Percentiles rank a stretch among this genome's conserved stretches.
phyloP scores from a whole-genome alignment of 805 yeast genomes.

The Ogataea pilisensis region DNA sequence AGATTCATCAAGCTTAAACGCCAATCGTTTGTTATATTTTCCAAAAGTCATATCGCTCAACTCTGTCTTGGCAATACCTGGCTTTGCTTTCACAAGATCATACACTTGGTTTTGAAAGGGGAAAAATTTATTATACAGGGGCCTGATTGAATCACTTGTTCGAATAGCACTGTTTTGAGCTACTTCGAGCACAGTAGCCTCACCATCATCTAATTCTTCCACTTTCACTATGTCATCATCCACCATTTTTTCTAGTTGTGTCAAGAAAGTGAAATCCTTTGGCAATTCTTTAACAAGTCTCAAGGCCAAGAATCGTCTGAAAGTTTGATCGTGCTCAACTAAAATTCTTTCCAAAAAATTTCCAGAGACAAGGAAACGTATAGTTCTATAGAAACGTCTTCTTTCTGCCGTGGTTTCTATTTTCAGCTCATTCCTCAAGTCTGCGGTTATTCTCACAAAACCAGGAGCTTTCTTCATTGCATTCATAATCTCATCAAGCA shows the following conservation, averaged over 20 bases:
- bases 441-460: conserved; percentile 55
- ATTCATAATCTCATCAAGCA: conserved; percentile 18
- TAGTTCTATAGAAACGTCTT: conserved; percentile 39
- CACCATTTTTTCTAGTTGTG: conserved; percentile 12
- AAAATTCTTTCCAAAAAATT: conserved; percentile 18
- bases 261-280: conserved; percentile 2
- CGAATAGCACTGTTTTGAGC: not conserved
- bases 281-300: conserved; percentile 25
- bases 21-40: not conserved
- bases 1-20: not conserved
- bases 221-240: conserved; percentile 23
- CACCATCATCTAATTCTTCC: conserved; percentile 26
- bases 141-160: conserved; percentile 18
- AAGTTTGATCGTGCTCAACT: conserved; percentile 24
- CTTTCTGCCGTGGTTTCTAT: conserved; percentile 38
- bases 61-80: conserved; percentile 61
- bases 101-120: conserved; percentile 65
- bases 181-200: conserved; percentile 27
- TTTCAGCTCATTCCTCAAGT: conserved; percentile 55
- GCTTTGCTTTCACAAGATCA: conserved; percentile 37
- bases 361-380: conserved; percentile 44
- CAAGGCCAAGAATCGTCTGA: conserved; percentile 21
- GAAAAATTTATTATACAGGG: conserved; percentile 47
- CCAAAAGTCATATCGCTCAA: conserved; percentile 42
- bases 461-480: conserved; percentile 53